A percentile compares a stretch with the other conserved stretches of the same genome.
phyloP scores from a whole-genome alignment of 2,329 filamentous ascomycete genomes.

The Penicillium hordei region DNA sequence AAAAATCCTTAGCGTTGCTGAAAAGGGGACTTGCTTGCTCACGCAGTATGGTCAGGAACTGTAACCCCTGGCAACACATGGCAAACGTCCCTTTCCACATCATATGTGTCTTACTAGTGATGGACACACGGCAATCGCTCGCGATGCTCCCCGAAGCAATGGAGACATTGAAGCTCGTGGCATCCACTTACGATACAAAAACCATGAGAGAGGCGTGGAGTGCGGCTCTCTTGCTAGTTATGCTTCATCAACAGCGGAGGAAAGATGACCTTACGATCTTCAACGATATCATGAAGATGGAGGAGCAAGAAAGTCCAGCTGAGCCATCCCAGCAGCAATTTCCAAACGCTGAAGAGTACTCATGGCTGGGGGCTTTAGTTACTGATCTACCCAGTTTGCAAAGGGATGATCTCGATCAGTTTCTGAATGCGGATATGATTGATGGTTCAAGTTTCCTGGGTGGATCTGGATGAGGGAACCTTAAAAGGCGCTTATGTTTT shows the following conservation, averaged over 20 bases:
- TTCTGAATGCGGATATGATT: conserved; percentile 35
- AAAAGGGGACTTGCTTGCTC: conserved; percentile 48
- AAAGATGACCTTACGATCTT: conserved; percentile 36
- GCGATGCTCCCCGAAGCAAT: conserved; percentile 53
- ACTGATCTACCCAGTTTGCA: conserved; percentile 44
- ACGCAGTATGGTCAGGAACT: conserved; percentile 43
- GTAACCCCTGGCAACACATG: conserved; percentile 58
- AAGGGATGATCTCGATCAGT: conserved; percentile 43
- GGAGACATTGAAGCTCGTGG: conserved; percentile 45
- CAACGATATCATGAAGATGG: conserved; percentile 34
- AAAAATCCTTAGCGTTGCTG: conserved; percentile 48
- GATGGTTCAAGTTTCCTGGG: conserved; percentile 11
- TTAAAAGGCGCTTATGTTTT: background rate
- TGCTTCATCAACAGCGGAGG: conserved; percentile 51
- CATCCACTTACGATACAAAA: conserved; percentile 46
- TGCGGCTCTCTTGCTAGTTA: conserved; percentile 53
- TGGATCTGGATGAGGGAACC: background rate
- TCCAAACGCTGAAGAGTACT: conserved; percentile 32
- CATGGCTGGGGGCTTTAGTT: conserved; percentile 43
- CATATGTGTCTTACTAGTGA: conserved; percentile 54
- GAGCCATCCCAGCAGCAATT: conserved; percentile 13
- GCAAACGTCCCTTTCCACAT: conserved; percentile 61
- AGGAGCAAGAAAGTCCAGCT: conserved; percentile 14
- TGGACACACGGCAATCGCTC: conserved; percentile 53
- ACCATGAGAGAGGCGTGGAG: conserved; percentile 53